phyloP scores from a whole-genome alignment of 768 basidiomycete genomes.

The Amanita brunnescens region DNA sequence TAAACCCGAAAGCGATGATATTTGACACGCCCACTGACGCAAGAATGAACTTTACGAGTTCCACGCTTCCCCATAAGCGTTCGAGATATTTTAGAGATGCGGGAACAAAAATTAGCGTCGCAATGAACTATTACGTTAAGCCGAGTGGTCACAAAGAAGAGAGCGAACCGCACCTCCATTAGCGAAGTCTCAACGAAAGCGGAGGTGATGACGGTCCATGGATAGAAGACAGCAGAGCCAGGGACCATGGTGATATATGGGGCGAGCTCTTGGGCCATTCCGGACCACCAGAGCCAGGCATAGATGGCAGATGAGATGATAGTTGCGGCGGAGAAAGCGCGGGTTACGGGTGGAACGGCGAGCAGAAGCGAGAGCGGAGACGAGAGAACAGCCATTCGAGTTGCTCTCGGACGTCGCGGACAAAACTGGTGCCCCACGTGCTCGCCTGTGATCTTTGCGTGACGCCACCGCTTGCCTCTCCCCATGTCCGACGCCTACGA shows the following conservation, averaged over 20 bases:
- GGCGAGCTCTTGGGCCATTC: constrained; percentile 24
- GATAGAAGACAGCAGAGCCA: constrained; percentile 72
- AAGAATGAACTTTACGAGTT: constrained; percentile 78
- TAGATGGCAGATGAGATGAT: constrained; percentile 49
- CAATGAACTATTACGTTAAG: constrained; percentile 48
- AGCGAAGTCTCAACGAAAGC: constrained; percentile 79
- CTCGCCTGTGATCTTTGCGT: constrained; percentile 8
- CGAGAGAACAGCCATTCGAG: constrained; percentile 79
- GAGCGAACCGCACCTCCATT: constrained; percentile 58
- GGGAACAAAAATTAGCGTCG: constrained; percentile 70
- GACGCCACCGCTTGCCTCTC: not conserved
- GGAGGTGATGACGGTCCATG: constrained; percentile 92
- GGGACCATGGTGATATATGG: constrained; percentile 79
- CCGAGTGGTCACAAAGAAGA: constrained; percentile 4
- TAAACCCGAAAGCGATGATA: constrained; percentile 79
- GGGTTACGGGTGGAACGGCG: constrained; percentile 74
- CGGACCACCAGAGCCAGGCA: constrained; percentile 56
- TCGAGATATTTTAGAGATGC: constrained; percentile 87
- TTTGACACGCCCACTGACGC: constrained; percentile 77
- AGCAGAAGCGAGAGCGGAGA: constrained; percentile 60
- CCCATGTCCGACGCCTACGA: constrained; percentile 73
- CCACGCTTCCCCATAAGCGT: constrained; percentile 85
- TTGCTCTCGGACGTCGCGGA: too few relatives aligned
- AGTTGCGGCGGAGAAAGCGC: constrained; percentile 57
- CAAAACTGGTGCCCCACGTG: too few relatives aligned